A percentile compares a stretch with the other conserved stretches of the same genome.
Conservation (phyloP, 2,329 filamentous ascomycete species). For the Alternaria sp. region DNA sequence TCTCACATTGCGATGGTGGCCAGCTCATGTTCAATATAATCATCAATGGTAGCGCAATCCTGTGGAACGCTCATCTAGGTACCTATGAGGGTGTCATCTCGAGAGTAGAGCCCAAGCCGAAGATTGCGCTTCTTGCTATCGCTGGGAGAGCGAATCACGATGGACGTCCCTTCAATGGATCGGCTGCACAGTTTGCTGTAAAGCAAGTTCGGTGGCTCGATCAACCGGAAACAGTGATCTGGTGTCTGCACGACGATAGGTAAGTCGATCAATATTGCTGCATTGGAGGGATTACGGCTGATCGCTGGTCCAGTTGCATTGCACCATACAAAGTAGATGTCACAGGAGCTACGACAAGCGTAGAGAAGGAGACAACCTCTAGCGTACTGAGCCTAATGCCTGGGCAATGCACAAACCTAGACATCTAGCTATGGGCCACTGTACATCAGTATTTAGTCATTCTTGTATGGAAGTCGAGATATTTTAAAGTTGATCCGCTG, state of each 20-base stretch:
- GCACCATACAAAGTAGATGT: conserved; percentile 4
- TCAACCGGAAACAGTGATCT: conserved; percentile 15
- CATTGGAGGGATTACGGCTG: not conserved
- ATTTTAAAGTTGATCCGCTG: not conserved
- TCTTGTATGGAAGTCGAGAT: not conserved
- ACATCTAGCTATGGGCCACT: not conserved
- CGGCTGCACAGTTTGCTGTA: conserved; percentile 11
- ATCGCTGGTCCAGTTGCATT: not conserved
- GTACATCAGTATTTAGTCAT: not conserved
- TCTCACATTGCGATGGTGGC: conserved; percentile 11
- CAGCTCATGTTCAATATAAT: conserved; percentile 17
- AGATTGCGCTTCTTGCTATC: conserved; percentile 8
- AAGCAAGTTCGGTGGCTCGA: conserved; percentile 5
- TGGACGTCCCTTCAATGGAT: conserved; percentile 9
- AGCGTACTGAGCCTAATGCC: not conserved
- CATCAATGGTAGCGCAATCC: not conserved
- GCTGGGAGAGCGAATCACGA: conserved; percentile 13
- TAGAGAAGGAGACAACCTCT: not conserved
- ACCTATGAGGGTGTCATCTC: conserved; percentile 15
- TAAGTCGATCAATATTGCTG: not conserved
- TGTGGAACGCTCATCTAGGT: conserved; percentile 13
- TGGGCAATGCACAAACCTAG: not conserved
- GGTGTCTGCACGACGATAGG: conserved; percentile 16
- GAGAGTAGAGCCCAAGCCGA: conserved; percentile 13
- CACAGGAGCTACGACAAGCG: not conserved